Evolutionary conservation across 768 basidiomycete genomes (phyloP).

Genomic region (Chlorophyllum brunneum): DNA sequence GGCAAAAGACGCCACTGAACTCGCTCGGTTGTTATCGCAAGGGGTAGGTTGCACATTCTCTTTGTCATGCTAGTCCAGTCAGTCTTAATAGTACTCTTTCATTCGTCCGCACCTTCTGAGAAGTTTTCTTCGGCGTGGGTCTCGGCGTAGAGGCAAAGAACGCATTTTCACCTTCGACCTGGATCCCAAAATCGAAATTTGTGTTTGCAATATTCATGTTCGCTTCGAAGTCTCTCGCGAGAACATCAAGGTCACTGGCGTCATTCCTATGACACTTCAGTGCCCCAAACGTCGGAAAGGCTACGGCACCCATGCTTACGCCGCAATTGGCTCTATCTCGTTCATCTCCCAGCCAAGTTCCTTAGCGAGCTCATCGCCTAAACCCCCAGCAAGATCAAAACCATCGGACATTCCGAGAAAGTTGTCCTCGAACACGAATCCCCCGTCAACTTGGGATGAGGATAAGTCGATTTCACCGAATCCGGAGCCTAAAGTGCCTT

Average conservation of each 20-base stretch:
- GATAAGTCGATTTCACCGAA: constrained; percentile 31
- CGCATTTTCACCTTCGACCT: neutral
- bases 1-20: constrained; percentile 34
- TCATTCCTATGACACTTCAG: neutral
- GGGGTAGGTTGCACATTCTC: neutral
- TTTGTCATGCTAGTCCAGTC: neutral
- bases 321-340: neutral
- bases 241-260: neutral
- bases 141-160: neutral
- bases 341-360: constrained; percentile 65
- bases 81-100: neutral
- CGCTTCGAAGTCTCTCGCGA: neutral
- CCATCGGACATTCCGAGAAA: constrained; percentile 50
- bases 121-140: neutral
- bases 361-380: constrained; percentile 71
- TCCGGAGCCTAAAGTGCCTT: constrained; percentile 20
- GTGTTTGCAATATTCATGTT: neutral
- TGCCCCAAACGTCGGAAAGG: neutral
- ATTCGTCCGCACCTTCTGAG: neutral
- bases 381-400: constrained; percentile 51
- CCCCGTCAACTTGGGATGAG: constrained; percentile 52
- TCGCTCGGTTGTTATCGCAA: constrained; percentile 14
- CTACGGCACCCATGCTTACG: neutral
- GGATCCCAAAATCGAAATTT: neutral
- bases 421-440: constrained; percentile 50